Evolutionary conservation across 768 basidiomycete species (phyloP), one percentile per base, ranked within the genome.

Genomic region (Tricholoma matsutake): DNA sequence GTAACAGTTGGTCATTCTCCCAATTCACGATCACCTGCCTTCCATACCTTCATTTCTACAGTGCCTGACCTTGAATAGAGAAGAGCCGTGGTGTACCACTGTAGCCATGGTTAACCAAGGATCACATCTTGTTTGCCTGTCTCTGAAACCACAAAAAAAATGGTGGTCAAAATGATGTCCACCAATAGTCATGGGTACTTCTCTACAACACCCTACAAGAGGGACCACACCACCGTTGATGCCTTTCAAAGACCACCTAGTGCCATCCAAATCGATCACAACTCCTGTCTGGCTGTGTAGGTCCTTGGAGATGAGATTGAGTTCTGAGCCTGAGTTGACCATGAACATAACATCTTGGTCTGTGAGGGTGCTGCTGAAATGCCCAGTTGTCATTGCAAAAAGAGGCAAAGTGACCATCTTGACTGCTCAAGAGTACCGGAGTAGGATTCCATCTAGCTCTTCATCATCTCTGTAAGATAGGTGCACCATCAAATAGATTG

Each of bases 131-230:
- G 60, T 2, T 43, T 37, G 6, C 16, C 39, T 4, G 45, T 58
- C 5, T 59, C 39, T 0, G 43, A 18, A 25, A 58, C 58, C 6
- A 73, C 61, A n/a, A 28, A 73, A 73, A 28, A 71, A 65, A 41
- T 73, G 71, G 35, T 71, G 72, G 20, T 65, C 61, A 53, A 73
- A 72, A 11, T 60, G 43, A 35, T 66, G 59, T 0, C 66, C 65
- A 0, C 66, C 67, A 13, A 73, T 53, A n/a, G 49, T 37, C 0
- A 74, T 13, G 0, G 63, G 60, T 2, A 63, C 67, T n/a, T 74
- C 65, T 1, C 58, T 29, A 16, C 57, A 57, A 22, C 66, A 67
- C 1, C 71, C 71, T 4, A 60, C 37, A 0, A 74, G 53, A 0
- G 58, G 60, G 0, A 65, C 62, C 2, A 66, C 43, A 9, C 57